Conservation (phyloP, 75 land plant species). For the Pinus albicaulis region DNA sequence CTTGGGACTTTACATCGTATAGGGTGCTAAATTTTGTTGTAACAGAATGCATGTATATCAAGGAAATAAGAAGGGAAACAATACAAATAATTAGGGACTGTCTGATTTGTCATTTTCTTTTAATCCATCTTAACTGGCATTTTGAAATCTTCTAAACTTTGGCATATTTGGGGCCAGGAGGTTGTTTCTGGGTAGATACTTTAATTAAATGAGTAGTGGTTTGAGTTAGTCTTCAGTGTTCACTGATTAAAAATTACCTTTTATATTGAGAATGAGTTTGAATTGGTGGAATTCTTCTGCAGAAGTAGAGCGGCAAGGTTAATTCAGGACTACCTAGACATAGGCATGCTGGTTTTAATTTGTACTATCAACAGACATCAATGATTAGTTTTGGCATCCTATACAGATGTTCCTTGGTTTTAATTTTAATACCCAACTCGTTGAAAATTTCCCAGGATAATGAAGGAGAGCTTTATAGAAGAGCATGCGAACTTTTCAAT, state of each 20-base stretch:
- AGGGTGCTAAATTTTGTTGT: too few relatives aligned
- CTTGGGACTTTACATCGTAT: too few relatives aligned
- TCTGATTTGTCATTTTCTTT: neutral
- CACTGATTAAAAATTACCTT: too few relatives aligned
- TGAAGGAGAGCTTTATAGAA: constrained; percentile 46
- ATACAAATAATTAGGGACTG: neutral
- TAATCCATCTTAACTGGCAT: neutral
- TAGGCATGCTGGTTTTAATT: neutral
- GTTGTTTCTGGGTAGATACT: too few relatives aligned
- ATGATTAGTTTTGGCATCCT: neutral
- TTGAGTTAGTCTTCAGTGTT: too few relatives aligned
- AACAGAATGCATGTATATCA: too few relatives aligned
- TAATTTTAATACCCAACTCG: neutral
- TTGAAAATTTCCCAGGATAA: constrained; percentile 48
- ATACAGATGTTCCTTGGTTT: neutral
- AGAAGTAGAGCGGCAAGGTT: neutral
- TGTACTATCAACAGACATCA: neutral
- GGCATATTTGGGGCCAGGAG: neutral
- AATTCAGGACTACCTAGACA: neutral
- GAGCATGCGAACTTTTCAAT: constrained; percentile 66
- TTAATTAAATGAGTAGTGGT: too few relatives aligned
- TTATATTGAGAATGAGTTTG: too few relatives aligned
- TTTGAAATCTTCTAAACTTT: neutral
- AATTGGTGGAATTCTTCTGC: neutral
- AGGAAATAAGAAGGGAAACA: neutral